phyloP scores from a whole-genome alignment of 108 stramenopile genomes.

The Discostella pseudostelligera region DNA sequence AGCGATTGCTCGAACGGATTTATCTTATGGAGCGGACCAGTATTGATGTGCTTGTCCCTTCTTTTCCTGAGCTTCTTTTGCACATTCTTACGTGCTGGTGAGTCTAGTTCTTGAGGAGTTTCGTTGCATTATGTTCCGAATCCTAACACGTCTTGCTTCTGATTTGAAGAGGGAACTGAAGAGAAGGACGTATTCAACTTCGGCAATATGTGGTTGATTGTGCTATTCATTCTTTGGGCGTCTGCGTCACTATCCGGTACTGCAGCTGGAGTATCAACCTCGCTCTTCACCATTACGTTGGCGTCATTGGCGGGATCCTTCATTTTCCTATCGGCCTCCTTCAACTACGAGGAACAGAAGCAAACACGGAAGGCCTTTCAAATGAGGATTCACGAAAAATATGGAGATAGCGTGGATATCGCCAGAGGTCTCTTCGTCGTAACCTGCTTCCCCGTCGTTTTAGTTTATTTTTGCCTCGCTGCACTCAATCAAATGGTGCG shows the following conservation, averaged over 20 bases:
- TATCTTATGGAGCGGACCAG: conserved; percentile 55
- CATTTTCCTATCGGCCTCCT: conserved; percentile 41
- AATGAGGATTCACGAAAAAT: conserved; percentile 39
- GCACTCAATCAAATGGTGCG: conserved; percentile 52
- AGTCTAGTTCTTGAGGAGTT: conserved; percentile 1
- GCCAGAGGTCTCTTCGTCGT: conserved; percentile 46
- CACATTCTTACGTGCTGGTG: conserved; percentile 50
- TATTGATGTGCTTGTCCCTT: conserved; percentile 43
- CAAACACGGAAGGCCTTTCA: conserved; percentile 19
- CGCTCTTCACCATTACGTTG: conserved; percentile 44
- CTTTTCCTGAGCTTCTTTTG: conserved; percentile 54
- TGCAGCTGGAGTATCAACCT: conserved; percentile 39
- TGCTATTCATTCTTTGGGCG: conserved; percentile 49
- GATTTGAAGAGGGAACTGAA: conserved; percentile 17
- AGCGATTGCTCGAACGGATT: conserved; percentile 48
- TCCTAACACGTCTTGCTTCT: neutral
- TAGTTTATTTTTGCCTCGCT: conserved; percentile 40
- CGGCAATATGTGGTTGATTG: conserved; percentile 53
- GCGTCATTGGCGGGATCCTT: conserved; percentile 47
- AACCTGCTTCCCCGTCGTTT: conserved; percentile 38
- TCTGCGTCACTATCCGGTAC: conserved; percentile 56
- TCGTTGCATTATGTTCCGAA: too few species aligned
- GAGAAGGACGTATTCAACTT: conserved; percentile 55
- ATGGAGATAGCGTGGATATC: conserved; percentile 43
- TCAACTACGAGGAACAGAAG: conserved; percentile 30